Percentiles rank a stretch among this genome's conserved stretches.
phyloP scores from a whole-genome alignment of 345 rosid genomes.

The Erodium maritimum region DNA sequence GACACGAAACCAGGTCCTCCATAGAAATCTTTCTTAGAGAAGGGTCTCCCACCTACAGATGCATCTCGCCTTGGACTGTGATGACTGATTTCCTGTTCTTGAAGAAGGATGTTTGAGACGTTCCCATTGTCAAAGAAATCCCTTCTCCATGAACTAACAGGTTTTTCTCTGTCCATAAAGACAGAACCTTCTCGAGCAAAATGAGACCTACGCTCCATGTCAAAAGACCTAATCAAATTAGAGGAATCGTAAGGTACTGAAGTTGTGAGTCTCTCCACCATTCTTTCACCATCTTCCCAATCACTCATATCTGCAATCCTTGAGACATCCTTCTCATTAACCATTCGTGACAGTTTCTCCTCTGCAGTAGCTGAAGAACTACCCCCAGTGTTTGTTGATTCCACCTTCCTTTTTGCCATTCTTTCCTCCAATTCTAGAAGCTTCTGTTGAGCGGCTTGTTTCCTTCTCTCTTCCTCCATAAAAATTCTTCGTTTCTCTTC shows the following conservation, averaged over 20 bases:
- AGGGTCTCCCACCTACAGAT: conserved; percentile 31
- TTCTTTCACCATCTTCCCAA: conserved; percentile 89
- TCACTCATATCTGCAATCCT: conserved; percentile 43
- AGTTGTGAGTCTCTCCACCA: conserved; percentile 81
- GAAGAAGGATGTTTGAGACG: conserved; percentile 34
- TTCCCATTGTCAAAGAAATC: conserved; percentile 55
- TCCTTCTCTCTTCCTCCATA: conserved; percentile 96
- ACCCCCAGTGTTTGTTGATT: conserved; percentile 31
- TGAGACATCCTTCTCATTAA: conserved; percentile 32
- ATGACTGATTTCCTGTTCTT: conserved; percentile 39
- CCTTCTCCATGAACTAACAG: conserved; percentile 56
- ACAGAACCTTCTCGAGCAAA: conserved; percentile 48
- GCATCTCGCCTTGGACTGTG: conserved; percentile 45
- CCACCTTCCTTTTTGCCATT: conserved; percentile 80
- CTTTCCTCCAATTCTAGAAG: conserved; percentile 88
- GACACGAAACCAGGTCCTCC: conserved; percentile 48
- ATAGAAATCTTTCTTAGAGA: conserved; percentile 45
- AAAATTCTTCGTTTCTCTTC: conserved; percentile 68
- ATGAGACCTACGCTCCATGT: conserved; percentile 30
- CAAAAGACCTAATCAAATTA: conserved; percentile 43
- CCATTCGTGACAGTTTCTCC: conserved; percentile 31
- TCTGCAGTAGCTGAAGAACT: conserved; percentile 36
- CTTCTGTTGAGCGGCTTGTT: conserved; percentile 89
- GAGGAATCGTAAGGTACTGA: conserved; percentile 65
- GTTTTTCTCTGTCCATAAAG: conserved; percentile 46